These are phyloP conservation scores for Brassica napus DNA, from an alignment of 345 rosid genomes.

Conservation along the genomic window DNA sequence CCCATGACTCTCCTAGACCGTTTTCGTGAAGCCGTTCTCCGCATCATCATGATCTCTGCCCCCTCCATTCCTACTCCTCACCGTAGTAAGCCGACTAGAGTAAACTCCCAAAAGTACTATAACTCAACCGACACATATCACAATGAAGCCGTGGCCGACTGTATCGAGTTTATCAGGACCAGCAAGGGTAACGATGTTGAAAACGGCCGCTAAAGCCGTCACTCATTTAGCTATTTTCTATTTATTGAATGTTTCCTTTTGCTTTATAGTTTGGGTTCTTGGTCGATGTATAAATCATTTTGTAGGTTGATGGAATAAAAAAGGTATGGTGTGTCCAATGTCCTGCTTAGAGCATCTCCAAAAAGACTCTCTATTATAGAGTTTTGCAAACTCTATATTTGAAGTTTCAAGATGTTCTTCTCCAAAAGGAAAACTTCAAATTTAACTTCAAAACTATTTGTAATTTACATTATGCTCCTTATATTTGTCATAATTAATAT, in stretches of 20 bases:
- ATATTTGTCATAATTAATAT: too few relatives aligned
- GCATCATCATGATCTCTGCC: slow-evolving; percentile 75
- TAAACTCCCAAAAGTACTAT: background rate
- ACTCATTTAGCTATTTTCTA: background rate
- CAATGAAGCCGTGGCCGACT: slow-evolving; percentile 74
- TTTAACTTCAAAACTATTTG: too few relatives aligned
- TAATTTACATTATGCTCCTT: too few relatives aligned
- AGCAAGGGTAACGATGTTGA: slow-evolving; percentile 44
- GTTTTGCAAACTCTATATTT: too few relatives aligned
- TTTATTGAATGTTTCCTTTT: background rate
- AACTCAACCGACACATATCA: slow-evolving; percentile 49
- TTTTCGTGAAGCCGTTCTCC: slow-evolving; percentile 58
- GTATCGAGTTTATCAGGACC: slow-evolving; percentile 81
- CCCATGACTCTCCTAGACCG: slow-evolving; percentile 57
- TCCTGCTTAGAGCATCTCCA: background rate
- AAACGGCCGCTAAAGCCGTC: slow-evolving; percentile 3
- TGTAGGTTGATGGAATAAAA: background rate
- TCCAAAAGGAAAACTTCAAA: too few relatives aligned
- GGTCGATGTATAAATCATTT: background rate
- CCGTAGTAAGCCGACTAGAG: background rate
- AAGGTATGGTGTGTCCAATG: background rate
- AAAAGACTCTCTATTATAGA: too few relatives aligned
- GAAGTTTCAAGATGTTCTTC: too few relatives aligned
- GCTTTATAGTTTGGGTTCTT: background rate
- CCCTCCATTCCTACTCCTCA: slow-evolving; percentile 46